Evolutionary conservation across 2,329 filamentous ascomycete species (phyloP).

Genomic region (Aotearoamyces nothofagi): DNA sequence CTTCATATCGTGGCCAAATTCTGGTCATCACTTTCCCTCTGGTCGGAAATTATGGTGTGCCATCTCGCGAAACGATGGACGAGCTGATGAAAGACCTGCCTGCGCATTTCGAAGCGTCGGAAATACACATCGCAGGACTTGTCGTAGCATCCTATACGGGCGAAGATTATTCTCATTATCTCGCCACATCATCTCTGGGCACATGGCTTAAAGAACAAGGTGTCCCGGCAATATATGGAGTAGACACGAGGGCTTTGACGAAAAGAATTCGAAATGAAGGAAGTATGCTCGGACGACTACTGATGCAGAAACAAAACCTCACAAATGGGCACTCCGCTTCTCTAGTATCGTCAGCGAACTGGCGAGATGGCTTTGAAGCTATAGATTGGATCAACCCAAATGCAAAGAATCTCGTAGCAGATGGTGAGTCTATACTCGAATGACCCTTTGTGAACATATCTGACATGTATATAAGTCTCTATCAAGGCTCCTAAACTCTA

Average conservation of each 20-base stretch:
- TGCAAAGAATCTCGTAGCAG: constrained; percentile 77
- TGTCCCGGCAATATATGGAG: constrained; percentile 84
- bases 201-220: constrained; percentile 94
- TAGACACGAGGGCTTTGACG: constrained; percentile 86
- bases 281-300: constrained; percentile 88
- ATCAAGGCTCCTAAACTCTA: constrained; percentile 77
- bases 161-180: constrained; percentile 89
- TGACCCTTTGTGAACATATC: constrained; percentile 17
- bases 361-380: constrained; percentile 51
- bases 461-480: constrained; percentile 52
- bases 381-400: constrained; percentile 90
- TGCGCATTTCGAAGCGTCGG: constrained; percentile 79
- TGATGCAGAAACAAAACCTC: constrained; percentile 49
- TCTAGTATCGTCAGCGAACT: constrained; percentile 22
- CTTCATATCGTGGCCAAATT: constrained; percentile 83
- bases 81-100: constrained; percentile 74
- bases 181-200: constrained; percentile 80
- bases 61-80: constrained; percentile 72
- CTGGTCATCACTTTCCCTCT: constrained; percentile 92
- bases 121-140: constrained; percentile 89
- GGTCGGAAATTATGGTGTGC: constrained; percentile 95
- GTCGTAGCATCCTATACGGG: constrained; percentile 85
- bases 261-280: constrained; percentile 89
- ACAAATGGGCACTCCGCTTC: constrained; percentile 22
- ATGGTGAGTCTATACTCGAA: constrained; percentile 51